These are phyloP conservation scores for Diplocarpon mali DNA, from an alignment of 2,329 filamentous ascomycete species.

Conservation along the genomic window DNA sequence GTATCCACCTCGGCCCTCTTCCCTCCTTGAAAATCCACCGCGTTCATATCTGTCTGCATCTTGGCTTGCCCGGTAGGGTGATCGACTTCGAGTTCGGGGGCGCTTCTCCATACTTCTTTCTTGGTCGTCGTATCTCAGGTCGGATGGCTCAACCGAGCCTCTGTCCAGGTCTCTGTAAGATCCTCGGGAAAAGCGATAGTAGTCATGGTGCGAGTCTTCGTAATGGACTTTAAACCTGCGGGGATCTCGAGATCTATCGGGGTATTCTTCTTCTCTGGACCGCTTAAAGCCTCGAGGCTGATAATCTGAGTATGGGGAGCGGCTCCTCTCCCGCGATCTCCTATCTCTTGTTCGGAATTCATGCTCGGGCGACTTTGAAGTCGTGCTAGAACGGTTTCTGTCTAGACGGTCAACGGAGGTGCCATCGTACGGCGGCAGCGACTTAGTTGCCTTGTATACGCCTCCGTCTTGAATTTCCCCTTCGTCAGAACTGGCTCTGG, in stretches of 20 bases:
- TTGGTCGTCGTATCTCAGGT: constrained; percentile 37
- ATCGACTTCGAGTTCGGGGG: constrained; percentile 39
- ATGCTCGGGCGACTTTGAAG: constrained; percentile 30
- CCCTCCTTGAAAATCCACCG: constrained; percentile 15
- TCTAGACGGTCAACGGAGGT: constrained; percentile 83
- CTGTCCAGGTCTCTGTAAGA: constrained; percentile 48
- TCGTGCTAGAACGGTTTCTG: constrained; percentile 51
- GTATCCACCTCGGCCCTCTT: constrained; percentile 13
- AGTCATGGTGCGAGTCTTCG: constrained; percentile 41
- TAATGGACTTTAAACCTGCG: constrained; percentile 51
- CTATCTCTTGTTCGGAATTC: constrained; percentile 35
- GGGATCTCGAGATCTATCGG: constrained; percentile 38
- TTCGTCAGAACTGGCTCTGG: constrained; percentile 63
- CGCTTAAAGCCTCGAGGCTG: constrained; percentile 51
- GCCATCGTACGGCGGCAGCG: constrained; percentile 64
- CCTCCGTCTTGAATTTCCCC: constrained; percentile 74
- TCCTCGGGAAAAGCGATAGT: constrained; percentile 36
- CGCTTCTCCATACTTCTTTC: constrained; percentile 43
- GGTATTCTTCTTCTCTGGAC: constrained; percentile 49
- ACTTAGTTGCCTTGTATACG: constrained; percentile 82
- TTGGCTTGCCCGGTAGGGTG: constrained; percentile 33
- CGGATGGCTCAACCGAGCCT: constrained; percentile 17
- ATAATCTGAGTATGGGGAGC: constrained; percentile 40
- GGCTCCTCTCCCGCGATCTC: constrained; percentile 36
- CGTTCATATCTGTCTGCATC: constrained; percentile 16